phyloP scores from a whole-genome alignment of 306 rosid species.

The Lablab purpureus region DNA sequence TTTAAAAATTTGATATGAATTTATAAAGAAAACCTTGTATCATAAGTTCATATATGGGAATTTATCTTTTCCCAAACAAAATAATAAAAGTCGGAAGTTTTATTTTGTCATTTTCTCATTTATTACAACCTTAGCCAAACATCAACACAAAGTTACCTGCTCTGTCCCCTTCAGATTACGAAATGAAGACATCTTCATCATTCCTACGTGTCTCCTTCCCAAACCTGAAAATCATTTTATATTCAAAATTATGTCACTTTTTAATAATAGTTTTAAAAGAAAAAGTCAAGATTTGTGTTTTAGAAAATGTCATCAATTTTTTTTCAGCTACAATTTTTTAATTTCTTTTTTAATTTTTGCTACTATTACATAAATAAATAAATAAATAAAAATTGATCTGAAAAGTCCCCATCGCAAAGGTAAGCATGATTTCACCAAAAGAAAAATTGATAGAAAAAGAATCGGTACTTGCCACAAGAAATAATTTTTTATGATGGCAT shows the following conservation, averaged over 20 bases:
- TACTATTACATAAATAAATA: background rate
- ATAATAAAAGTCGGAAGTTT: background rate
- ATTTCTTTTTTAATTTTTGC: background rate
- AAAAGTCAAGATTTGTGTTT: conserved; percentile 16
- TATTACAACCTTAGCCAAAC: conserved; percentile 28
- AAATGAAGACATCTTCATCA: conserved; percentile 13
- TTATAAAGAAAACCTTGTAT: background rate
- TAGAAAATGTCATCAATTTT: background rate
- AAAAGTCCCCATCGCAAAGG: background rate
- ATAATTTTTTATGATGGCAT: background rate
- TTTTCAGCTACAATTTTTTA: background rate
- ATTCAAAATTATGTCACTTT: conserved; percentile 6
- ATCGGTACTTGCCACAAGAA: background rate
- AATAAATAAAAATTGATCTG: background rate
- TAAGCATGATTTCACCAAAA: background rate
- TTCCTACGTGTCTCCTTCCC: conserved; percentile 38
- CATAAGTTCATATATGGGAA: background rate
- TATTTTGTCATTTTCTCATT: conserved; percentile 39
- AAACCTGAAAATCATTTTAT: background rate
- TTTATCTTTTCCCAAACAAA: background rate
- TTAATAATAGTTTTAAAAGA: background rate
- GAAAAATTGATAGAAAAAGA: background rate
- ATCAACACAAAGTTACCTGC: background rate
- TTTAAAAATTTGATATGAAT: background rate
- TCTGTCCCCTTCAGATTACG: conserved; percentile 30